Conservation (phyloP, 441 rosid species). For the Corymbia citriodora region DNA sequence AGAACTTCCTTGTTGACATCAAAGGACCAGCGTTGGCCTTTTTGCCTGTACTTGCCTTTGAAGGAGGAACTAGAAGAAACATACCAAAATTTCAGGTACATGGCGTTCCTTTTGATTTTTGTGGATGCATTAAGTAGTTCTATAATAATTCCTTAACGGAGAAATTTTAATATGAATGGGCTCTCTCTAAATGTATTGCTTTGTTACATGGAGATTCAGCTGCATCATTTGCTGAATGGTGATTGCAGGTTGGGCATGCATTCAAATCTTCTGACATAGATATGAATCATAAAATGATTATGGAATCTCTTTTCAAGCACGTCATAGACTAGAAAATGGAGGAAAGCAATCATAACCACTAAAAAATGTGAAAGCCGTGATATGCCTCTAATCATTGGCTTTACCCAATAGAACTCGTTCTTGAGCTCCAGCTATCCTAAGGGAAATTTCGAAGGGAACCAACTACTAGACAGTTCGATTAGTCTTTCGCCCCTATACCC, state of each 20-base stretch:
- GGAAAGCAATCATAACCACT: not conserved
- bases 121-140: not conserved
- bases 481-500: too few relatives aligned
- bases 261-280: not conserved
- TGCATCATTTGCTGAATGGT: not conserved
- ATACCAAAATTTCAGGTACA: conserved; percentile 77
- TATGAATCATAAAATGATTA: not conserved
- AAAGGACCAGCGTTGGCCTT: conserved; percentile 74
- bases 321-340: not conserved
- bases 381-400: not conserved
- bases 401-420: too few relatives aligned
- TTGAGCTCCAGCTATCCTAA: too few relatives aligned
- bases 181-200: not conserved
- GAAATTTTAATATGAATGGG: not conserved
- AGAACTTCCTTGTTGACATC: conserved; percentile 82
- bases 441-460: too few relatives aligned
- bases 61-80: conserved; percentile 84
- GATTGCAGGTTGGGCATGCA: not conserved
- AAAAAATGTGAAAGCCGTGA: not conserved
- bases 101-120: not conserved
- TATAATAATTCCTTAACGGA: not conserved
- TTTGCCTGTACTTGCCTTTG: conserved; percentile 85
- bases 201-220: not conserved
- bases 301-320: not conserved
- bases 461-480: too few relatives aligned